Conservation (phyloP, 164 flowering plant genomes). For the Berberis thunbergii region DNA sequence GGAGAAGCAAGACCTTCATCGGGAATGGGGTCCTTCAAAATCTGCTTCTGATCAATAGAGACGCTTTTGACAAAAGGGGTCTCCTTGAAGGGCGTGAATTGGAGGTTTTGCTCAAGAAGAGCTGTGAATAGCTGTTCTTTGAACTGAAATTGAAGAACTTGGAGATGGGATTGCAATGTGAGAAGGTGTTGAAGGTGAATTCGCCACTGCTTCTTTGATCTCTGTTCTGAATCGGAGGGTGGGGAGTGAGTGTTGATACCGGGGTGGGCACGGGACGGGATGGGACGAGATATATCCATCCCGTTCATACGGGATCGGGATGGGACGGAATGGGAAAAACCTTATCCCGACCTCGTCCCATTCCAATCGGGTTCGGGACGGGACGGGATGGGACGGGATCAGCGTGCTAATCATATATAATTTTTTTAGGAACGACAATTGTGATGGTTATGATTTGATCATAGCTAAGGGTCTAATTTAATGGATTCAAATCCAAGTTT, state of each 20-base stretch:
- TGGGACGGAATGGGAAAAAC: too few species aligned
- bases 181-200: conserved; percentile 10
- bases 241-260: not conserved
- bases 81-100: conserved; percentile 9
- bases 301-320: too few species aligned
- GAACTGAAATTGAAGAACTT: conserved; percentile 16
- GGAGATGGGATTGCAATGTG: conserved; percentile 15
- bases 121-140: conserved; percentile 5
- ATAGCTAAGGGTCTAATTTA: too few species aligned
- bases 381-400: too few species aligned
- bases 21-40: conserved; percentile 8
- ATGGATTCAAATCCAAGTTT: too few species aligned
- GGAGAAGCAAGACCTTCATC: conserved; percentile 18
- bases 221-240: not conserved
- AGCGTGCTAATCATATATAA: too few species aligned
- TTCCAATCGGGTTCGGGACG: too few species aligned
- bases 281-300: too few species aligned
- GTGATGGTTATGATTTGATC: too few species aligned
- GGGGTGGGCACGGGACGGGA: too few species aligned
- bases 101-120: conserved; percentile 10
- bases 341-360: too few species aligned
- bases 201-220: conserved; percentile 17
- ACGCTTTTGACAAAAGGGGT: conserved; percentile 26
- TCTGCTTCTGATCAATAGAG: conserved; percentile 20
- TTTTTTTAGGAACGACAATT: too few species aligned